Conservation (phyloP, 2,329 filamentous ascomycete species). For the Beauveria rudraprayagi region DNA sequence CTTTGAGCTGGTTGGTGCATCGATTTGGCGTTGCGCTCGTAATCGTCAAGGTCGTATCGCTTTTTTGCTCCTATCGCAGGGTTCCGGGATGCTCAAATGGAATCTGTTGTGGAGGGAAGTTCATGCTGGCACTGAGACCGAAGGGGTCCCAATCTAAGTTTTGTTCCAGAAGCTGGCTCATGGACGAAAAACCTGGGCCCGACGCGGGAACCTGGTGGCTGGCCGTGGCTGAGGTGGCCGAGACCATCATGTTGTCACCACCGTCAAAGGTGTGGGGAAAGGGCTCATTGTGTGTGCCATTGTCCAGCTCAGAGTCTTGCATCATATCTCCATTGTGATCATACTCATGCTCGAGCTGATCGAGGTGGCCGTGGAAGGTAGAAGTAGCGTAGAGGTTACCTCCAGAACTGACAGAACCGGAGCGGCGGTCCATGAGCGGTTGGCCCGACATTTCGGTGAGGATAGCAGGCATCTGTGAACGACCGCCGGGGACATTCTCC, state of each 20-base stretch:
- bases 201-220: conserved; percentile 24
- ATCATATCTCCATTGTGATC: conserved; percentile 84
- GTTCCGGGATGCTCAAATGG: conserved; percentile 56
- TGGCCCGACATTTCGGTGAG: conserved; percentile 19
- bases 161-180: conserved; percentile 62
- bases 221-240: conserved; percentile 25
- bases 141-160: conserved; percentile 91
- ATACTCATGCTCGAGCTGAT: conserved; percentile 97
- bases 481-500: conserved; percentile 35
- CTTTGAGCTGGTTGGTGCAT: background rate
- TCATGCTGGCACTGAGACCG: conserved; percentile 88
- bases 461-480: conserved; percentile 26
- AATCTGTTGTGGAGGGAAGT: conserved; percentile 79
- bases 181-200: conserved; percentile 48
- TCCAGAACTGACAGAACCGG: conserved; percentile 30
- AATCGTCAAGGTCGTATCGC: conserved; percentile 7
- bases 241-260: conserved; percentile 40
- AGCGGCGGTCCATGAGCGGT: conserved; percentile 28
- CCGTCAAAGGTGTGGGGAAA: conserved; percentile 54
- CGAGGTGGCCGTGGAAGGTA: conserved; percentile 83
- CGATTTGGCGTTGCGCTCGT: conserved; percentile 5
- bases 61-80: conserved; percentile 28
- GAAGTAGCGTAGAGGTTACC: conserved; percentile 70
- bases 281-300: conserved; percentile 30
- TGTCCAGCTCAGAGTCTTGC: conserved; percentile 70